Percentiles rank a stretch among this genome's conserved stretches.
Conservation (phyloP, 148 eudicot species). For the Silene latifolia region DNA sequence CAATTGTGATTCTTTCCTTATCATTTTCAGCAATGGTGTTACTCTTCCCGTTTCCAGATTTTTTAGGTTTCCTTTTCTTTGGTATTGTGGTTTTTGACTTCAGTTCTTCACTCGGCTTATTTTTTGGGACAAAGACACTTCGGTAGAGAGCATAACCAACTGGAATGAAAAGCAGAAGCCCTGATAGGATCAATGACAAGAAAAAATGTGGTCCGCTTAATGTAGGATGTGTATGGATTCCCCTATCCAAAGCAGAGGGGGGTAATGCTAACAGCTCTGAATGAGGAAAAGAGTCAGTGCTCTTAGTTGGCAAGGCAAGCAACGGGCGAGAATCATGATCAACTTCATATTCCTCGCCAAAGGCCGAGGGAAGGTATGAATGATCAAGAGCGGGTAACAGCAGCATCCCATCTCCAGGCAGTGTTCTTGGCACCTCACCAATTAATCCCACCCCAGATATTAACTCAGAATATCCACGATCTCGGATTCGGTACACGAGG, state of each 20-base stretch:
- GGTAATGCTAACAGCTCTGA: slow-evolving; percentile 26
- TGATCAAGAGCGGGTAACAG: slow-evolving; percentile 37
- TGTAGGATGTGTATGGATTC: slow-evolving; percentile 3
- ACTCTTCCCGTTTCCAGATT: slow-evolving; percentile 42
- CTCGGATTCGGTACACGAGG: slow-evolving; percentile 45
- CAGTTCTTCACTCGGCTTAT: slow-evolving; percentile 28
- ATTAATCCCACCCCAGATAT: slow-evolving; percentile 21
- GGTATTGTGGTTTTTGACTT: slow-evolving; percentile 35
- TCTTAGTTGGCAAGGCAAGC: slow-evolving; percentile 25
- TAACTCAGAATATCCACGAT: slow-evolving; percentile 37
- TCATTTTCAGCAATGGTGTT: slow-evolving; percentile 10
- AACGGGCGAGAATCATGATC: slow-evolving; percentile 18
- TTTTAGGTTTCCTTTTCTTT: slow-evolving; percentile 67
- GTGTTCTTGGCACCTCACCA: slow-evolving; percentile 25
- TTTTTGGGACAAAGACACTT: slow-evolving; percentile 22
- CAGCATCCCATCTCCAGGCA: slow-evolving; percentile 34
- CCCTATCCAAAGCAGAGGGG: slow-evolving; percentile 15
- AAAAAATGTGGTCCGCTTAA: slow-evolving; percentile 15
- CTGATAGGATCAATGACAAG: slow-evolving; percentile 24
- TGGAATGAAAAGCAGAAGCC: slow-evolving; percentile 22
- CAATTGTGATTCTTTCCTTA: slow-evolving; percentile 24
- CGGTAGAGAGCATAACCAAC: slow-evolving; percentile 28
- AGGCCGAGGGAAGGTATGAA: slow-evolving; percentile 11
- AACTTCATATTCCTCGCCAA: slow-evolving; percentile 12
- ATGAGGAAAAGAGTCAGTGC: slow-evolving; percentile 4